These are phyloP conservation scores for Annulohypoxylon maeteangense DNA, from an alignment of 495 filamentous ascomycete species.

Conservation along the genomic window DNA sequence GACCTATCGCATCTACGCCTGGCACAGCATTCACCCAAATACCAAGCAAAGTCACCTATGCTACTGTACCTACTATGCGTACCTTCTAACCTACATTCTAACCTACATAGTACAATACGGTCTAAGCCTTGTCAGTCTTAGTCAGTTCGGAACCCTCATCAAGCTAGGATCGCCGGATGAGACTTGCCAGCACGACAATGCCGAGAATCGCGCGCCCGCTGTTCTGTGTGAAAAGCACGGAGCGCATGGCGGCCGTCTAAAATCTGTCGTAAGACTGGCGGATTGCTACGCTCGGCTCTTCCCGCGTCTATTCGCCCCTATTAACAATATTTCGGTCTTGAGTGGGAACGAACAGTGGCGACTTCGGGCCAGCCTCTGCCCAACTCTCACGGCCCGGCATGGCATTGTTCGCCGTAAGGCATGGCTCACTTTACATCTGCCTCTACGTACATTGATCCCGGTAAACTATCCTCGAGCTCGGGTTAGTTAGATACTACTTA, in stretches of 20 bases:
- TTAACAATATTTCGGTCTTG: slow-evolving; percentile 13
- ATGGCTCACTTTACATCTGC: background rate
- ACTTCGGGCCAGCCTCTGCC: slow-evolving; percentile 10
- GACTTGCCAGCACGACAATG: slow-evolving; percentile 13
- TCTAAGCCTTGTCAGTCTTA: slow-evolving; percentile 41
- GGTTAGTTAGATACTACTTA: slow-evolving; percentile 20
- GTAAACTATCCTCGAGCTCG: slow-evolving; percentile 7
- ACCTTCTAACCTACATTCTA: too few species aligned
- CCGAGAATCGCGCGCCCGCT: slow-evolving; percentile 28
- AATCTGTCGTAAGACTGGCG: slow-evolving; percentile 45
- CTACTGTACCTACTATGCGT: too few species aligned
- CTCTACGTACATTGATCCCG: slow-evolving; percentile 4
- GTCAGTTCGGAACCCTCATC: slow-evolving; percentile 33
- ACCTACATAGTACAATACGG: slow-evolving; percentile 16
- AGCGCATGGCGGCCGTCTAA: slow-evolving; percentile 30
- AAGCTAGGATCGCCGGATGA: slow-evolving; percentile 35
- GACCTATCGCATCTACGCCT: slow-evolving; percentile 13
- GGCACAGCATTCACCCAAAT: background rate
- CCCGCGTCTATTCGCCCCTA: slow-evolving; percentile 28
- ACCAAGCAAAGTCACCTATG: too few species aligned
- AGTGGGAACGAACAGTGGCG: slow-evolving; percentile 31
- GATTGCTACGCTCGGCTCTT: slow-evolving; percentile 35
- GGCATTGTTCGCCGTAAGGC: slow-evolving; percentile 13
- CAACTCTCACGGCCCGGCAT: slow-evolving; percentile 23
- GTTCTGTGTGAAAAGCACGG: slow-evolving; percentile 21